Evolutionary conservation across 805 yeast genomes (phyloP).

Genomic region (Cyberlindnera nakhonratchasimensis): DNA sequence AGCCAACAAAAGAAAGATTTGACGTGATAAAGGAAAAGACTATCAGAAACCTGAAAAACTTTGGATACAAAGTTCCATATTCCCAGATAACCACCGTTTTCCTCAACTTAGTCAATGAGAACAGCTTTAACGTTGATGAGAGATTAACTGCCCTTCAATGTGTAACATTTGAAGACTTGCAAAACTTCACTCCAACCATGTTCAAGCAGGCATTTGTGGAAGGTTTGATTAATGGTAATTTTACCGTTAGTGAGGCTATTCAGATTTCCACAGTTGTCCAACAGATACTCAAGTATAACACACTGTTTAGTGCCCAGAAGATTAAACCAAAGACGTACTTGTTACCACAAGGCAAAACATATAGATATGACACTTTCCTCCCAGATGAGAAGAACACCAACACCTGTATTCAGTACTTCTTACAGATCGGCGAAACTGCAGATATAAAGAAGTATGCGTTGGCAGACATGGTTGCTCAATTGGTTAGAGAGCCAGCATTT

Average conservation of each 20-base stretch:
- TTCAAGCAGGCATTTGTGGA: constrained; percentile 63
- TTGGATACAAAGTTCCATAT: constrained; percentile 73
- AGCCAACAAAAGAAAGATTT: constrained; percentile 56
- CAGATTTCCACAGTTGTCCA: constrained; percentile 44
- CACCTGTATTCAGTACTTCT: constrained; percentile 75
- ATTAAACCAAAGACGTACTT: constrained; percentile 40
- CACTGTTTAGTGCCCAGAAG: constrained; percentile 42
- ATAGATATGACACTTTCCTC: constrained; percentile 46
- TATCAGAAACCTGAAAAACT: constrained; percentile 61
- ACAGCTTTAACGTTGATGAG: constrained; percentile 62
- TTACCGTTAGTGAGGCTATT: constrained; percentile 49
- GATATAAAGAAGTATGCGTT: constrained; percentile 45
- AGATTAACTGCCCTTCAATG: constrained; percentile 47
- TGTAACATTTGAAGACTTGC: constrained; percentile 48
- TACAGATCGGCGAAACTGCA: constrained; percentile 57
- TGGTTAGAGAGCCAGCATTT: constrained; percentile 84
- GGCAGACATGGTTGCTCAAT: constrained; percentile 65
- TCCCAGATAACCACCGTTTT: constrained; percentile 65
- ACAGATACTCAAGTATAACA: constrained; percentile 34
- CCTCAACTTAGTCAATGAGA: constrained; percentile 65
- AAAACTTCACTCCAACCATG: constrained; percentile 48
- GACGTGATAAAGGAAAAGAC: constrained; percentile 62
- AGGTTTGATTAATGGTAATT: constrained; percentile 75
- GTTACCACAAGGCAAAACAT: constrained; percentile 37
- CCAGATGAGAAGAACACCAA: constrained; percentile 73